Evolutionary conservation across 1,284 basidiomycete species (phyloP), one percentile per base, ranked within the genome.

Genomic region (Malassezia nana): DNA sequence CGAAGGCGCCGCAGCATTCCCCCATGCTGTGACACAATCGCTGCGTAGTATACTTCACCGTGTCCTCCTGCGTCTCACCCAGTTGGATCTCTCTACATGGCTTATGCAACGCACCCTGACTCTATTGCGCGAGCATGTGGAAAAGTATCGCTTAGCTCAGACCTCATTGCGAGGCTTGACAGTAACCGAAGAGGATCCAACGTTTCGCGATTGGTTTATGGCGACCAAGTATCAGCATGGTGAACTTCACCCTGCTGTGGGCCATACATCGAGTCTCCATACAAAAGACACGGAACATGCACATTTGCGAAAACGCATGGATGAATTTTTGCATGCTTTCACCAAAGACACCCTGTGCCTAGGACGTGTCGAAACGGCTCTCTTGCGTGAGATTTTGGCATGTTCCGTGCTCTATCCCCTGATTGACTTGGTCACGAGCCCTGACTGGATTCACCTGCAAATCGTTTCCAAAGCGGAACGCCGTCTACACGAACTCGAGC

Each of bases 381-480:
- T 89, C 12, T 82, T 65, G 82, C 13, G 88, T 41, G 92, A 98
- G 75, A 81, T 96, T 62, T 77, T 86, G 2, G 81, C 86, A 5
- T 91, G 87, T 66, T 78, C 84, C 1, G 82, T 94, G 5, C 72
- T 95, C 28, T 82, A 85, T 66, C 89, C 91, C 3, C 75, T 92
- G 50, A 84, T 95, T 78, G 87, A 95, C 51, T 86, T 91, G 83
- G 70, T 96, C 40, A 81, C 86, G 45, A 91, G 96, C 71, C 87
- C 89, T 15, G 92, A 96, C 74, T 94, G 94, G 63, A 26, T 57
- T 20, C 13, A 46, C 16, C 13, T 18, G 4, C 25, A 26, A 28
- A 30, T 43, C 13, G n/a, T 13, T 8, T 16, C 33, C 16, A 35
- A 18, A 35, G 33, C 33, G 4, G 33, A 16, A 35, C 16, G 7